Base-by-base conservation (phyloP, 2,329 filamentous ascomycete genomes). In the Parafenestella ontariensis region DNA sequence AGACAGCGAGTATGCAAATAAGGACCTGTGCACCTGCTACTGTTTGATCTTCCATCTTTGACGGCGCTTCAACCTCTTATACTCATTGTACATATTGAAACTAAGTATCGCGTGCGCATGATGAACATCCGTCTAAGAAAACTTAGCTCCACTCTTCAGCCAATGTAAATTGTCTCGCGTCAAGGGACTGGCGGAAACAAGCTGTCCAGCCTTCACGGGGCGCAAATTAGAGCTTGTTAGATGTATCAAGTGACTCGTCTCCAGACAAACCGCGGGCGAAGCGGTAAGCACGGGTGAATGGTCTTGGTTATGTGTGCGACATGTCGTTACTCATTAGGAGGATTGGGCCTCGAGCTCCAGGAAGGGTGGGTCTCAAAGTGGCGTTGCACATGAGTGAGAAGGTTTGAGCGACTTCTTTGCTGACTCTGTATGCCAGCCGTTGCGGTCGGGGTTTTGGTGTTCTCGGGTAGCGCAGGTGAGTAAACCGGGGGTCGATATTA, bases 191-290 rank as follows among this genome's bases (percentile, higher is more conserved):
- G 51, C 24, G 40, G n/a, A 43, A 13, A 18, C 34, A n/a, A 8
- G 20, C 34, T 45, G 15, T 21, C 44, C 26, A 49, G 33, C 45
- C 24, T 40, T 54, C 26, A 45, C 15, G 24, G 21, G 15, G 37
- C 24, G 28, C 41, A 4, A 29, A 29, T 17, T 23, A 17, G 24
- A 49, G 36, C 46, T 36, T 21, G 24, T 5, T 41, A 37, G 31
- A 23, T 36, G 41, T 42, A 46, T 46, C 46, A 54, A 49, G 29
- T 50, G 46, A 54, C 52, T 17, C 49, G 49, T n/a, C n/a, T n/a
- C n/a, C n/a, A 49, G 51, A 46, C 47, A 49, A 55, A 40, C 34
- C 33, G 34, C 36, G 33, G 18, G 20, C 15, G 36, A 29, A 6
- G 41, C 37, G 29, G 44, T 52, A 48, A 45, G 53, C 53, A 52